Conservation (phyloP, 2,329 filamentous ascomycete genomes). For the Lachnellula willkommii region DNA sequence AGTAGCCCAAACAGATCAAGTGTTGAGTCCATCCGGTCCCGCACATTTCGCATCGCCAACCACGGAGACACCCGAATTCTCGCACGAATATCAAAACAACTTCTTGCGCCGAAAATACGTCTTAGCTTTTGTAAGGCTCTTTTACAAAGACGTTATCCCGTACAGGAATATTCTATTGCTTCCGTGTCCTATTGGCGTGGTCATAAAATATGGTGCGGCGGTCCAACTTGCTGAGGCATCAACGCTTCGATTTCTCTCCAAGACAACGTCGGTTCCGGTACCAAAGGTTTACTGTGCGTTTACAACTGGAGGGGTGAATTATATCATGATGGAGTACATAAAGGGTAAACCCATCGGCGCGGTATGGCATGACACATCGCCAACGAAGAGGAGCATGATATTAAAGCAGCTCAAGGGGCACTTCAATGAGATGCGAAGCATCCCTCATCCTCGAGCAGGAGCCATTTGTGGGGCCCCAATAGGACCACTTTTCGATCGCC, state of each 20-base stretch:
- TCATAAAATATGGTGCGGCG: slow-evolving; percentile 30
- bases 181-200: background rate
- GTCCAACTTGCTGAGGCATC: slow-evolving; percentile 31
- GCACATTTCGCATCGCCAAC: background rate
- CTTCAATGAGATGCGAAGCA: background rate
- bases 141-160: background rate
- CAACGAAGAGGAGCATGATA: background rate
- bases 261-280: slow-evolving; percentile 35
- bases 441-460: background rate
- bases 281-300: slow-evolving; percentile 35
- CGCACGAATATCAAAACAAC: background rate
- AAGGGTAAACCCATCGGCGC: slow-evolving; percentile 30
- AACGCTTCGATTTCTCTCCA: slow-evolving; percentile 32
- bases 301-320: slow-evolving; percentile 25
- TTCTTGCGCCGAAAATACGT: background rate
- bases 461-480: background rate
- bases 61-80: background rate
- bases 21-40: background rate
- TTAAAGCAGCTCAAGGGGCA: background rate
- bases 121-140: background rate
- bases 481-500: background rate
- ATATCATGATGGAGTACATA: slow-evolving; percentile 37
- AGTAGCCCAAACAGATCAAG: no score
- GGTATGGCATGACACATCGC: background rate
- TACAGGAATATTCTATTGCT: background rate